These are phyloP conservation scores for Lanmaoa pseudosensibilis DNA, from an alignment of 768 basidiomycete species.

Conservation along the genomic window DNA sequence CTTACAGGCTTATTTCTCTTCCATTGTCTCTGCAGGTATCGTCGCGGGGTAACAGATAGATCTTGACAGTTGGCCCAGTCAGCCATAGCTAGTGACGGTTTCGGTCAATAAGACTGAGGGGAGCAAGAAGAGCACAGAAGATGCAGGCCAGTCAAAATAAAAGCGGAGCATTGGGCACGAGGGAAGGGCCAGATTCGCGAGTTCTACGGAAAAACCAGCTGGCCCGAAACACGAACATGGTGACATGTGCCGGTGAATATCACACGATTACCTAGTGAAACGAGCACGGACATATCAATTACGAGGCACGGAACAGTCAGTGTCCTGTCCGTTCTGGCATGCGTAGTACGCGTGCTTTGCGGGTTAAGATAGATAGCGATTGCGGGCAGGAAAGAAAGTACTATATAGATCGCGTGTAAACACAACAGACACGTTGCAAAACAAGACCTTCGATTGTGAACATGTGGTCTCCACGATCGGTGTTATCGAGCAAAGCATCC, in stretches of 20 bases:
- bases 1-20: constrained; percentile 43
- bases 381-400: constrained; percentile 3
- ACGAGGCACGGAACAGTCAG: constrained; percentile 18
- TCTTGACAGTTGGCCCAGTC: constrained; percentile 19
- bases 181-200: constrained; percentile 27
- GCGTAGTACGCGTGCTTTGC: constrained; percentile 26
- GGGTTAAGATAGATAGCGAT: constrained; percentile 8
- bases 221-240: constrained; percentile 29
- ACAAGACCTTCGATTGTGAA: constrained; percentile 17
- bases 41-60: constrained; percentile 26
- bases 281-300: constrained; percentile 22
- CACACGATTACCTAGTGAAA: constrained; percentile 9
- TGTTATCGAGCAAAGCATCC: background rate
- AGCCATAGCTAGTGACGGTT: constrained; percentile 11
- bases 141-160: constrained; percentile 21
- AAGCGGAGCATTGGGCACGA: constrained; percentile 29
- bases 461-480: constrained; percentile 12
- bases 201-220: constrained; percentile 20
- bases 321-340: constrained; percentile 24
- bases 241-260: constrained; percentile 11
- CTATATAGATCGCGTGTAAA: constrained; percentile 10
- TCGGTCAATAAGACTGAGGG: constrained; percentile 5
- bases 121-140: constrained; percentile 3
- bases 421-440: constrained; percentile 23
- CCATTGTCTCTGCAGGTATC: constrained; percentile 43